Conservation (phyloP, 305 asterid species). For the Fraxinus platypoda region DNA sequence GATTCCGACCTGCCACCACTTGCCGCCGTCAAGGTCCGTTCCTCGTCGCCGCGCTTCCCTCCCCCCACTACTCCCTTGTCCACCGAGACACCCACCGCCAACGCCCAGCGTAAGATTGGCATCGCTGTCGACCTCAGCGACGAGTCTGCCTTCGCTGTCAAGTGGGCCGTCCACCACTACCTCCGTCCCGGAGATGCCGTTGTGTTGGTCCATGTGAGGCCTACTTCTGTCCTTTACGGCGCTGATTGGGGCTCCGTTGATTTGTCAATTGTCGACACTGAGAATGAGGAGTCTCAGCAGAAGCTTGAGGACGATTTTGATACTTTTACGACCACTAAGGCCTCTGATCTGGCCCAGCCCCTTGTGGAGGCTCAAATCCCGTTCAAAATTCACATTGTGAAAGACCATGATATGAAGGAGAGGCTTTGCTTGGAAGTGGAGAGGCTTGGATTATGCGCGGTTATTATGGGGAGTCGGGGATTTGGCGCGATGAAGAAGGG, state of each 20-base stretch:
- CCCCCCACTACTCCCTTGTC: slow-evolving; percentile 55
- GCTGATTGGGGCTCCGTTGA: slow-evolving; percentile 83
- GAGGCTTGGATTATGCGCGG: slow-evolving; percentile 66
- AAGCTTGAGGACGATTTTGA: slow-evolving; percentile 68
- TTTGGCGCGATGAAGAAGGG: slow-evolving; percentile 63
- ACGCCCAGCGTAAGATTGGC: slow-evolving; percentile 72
- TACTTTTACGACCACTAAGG: slow-evolving; percentile 50
- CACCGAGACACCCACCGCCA: slow-evolving; percentile 62
- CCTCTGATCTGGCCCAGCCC: slow-evolving; percentile 62
- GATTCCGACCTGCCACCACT: slow-evolving; percentile 61
- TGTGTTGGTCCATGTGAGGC: slow-evolving; percentile 60
- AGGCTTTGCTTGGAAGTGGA: slow-evolving; percentile 67
- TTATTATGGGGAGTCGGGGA: slow-evolving; percentile 74
- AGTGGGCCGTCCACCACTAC: slow-evolving; percentile 67
- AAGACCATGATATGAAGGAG: slow-evolving; percentile 76
- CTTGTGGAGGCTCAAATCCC: slow-evolving; percentile 65
- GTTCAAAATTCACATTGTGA: slow-evolving; percentile 66
- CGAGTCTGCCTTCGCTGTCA: slow-evolving; percentile 73
- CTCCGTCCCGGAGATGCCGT: slow-evolving; percentile 73
- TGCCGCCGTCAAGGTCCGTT: slow-evolving; percentile 61
- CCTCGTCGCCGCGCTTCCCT: slow-evolving; percentile 65
- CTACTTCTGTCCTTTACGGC: slow-evolving; percentile 74
- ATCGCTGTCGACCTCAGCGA: slow-evolving; percentile 75
- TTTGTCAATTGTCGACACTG: slow-evolving; percentile 48
- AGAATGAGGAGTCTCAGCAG: slow-evolving; percentile 44